Percentiles rank a stretch among this genome's conserved stretches.
Evolutionary conservation across 2,329 filamentous ascomycete genomes (phyloP).

Genomic region (Xylariaceae sp.): DNA sequence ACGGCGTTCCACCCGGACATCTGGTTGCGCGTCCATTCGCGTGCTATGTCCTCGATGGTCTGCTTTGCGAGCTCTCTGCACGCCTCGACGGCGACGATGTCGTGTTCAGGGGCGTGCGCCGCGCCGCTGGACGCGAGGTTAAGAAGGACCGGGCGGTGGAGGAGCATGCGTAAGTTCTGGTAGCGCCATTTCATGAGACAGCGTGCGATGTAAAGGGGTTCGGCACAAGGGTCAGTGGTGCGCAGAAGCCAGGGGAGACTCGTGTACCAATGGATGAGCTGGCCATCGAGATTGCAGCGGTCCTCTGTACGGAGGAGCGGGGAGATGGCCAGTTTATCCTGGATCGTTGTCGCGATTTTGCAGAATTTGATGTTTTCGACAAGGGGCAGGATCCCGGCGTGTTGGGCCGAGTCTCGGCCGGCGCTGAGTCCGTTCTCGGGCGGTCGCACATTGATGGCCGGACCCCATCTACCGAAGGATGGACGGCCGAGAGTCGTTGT

Average conservation of each 20-base stretch:
- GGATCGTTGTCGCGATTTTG: conserved; percentile 71
- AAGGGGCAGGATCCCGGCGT: conserved; percentile 63
- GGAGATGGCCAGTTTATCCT: conserved; percentile 66
- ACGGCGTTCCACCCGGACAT: conserved; percentile 78
- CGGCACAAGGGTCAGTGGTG: conserved; percentile 61
- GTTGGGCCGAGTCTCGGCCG: conserved; percentile 48
- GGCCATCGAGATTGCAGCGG: conserved; percentile 59
- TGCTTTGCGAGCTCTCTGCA: conserved; percentile 65
- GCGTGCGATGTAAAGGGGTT: conserved; percentile 63
- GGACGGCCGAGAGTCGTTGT: conserved; percentile 65
- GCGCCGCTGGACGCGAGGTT: conserved; percentile 55
- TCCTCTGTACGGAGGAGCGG: conserved; percentile 63
- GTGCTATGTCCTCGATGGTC: conserved; percentile 66
- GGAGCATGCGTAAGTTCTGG: conserved; percentile 69
- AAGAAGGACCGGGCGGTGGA: conserved; percentile 68
- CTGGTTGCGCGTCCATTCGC: conserved; percentile 65
- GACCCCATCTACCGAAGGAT: conserved; percentile 62
- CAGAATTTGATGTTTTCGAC: conserved; percentile 76
- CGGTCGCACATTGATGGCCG: conserved; percentile 60
- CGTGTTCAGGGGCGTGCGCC: conserved; percentile 51
- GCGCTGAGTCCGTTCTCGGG: conserved; percentile 50
- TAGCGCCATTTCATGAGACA: conserved; percentile 80
- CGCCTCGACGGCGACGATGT: conserved; percentile 61
- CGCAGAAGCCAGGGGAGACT: conserved; percentile 62
- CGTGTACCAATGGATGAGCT: conserved; percentile 68